Base-by-base conservation (phyloP, 495 filamentous ascomycete genomes). In the Immersiella caudata region DNA sequence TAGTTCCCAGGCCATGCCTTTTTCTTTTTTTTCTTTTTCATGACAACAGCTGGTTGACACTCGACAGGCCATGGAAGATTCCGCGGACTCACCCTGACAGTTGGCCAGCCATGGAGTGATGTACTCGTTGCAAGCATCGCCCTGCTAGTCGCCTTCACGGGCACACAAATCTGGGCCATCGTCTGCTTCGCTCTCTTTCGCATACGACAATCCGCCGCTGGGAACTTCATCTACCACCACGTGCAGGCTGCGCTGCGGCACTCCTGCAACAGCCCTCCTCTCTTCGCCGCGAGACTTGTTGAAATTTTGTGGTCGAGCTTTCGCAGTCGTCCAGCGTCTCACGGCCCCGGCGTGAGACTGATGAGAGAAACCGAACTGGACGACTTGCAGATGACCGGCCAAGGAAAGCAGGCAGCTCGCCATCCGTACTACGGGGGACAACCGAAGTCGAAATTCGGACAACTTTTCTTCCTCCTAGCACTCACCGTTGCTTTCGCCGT, bases 141-240 rank as follows among this genome's bases (percentile, higher is more conserved):
- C 6, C 55, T 58, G 22, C 6, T 58, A 5, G 16, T 58, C 21
- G 29, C 55, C 55, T 58, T 58, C 24, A 58, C 55, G 1, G 55
- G 55, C 7, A 58, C 55, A 1, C 55, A 58, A 16, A 14, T 33
- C 9, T 58, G 55, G 55, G 55, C n/a, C 55, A 58, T 58, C 55
- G 40, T 46, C 40, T 46, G 40, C 40, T 46, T 46, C 16, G 40
- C 40, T 12, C 5, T 12, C 5, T 46, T 58, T 27, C 21, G 24
- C 1, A 1, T 58, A 16, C 55, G 55, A 25, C 55, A 58, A 7
- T 25, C 24, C 7, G 16, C 20, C 25, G 24, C 12, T 11, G 55
- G 55, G 4, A 33, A 58, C 55, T 26, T 1, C 55, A 14, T 58
- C 21, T 29, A 58, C 55, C 55, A 58, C 14, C 55, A 58, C 9